Conservation (phyloP, 2,329 filamentous ascomycete genomes). For the Xylariales sp. region DNA sequence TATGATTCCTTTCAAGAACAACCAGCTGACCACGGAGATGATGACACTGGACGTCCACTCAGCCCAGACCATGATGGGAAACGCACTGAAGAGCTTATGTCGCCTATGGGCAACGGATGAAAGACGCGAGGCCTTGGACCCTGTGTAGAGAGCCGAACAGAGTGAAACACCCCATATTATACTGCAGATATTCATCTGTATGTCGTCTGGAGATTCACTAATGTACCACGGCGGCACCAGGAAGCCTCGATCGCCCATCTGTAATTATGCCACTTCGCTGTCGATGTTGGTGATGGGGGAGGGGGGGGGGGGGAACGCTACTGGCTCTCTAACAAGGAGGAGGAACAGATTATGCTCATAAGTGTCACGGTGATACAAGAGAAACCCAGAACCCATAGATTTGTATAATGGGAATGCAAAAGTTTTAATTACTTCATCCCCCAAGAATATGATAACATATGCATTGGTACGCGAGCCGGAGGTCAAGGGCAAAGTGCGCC, state of each 20-base stretch:
- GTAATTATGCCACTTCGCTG: too few relatives aligned
- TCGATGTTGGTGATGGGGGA: too few relatives aligned
- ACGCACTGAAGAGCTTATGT: slow-evolving; percentile 21
- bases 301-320: too few relatives aligned
- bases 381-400: too few relatives aligned
- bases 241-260: slow-evolving; percentile 5
- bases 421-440: too few relatives aligned
- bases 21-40: slow-evolving; percentile 24
- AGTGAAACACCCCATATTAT: slow-evolving; percentile 26
- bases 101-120: slow-evolving; percentile 16
- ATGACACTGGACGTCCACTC: slow-evolving; percentile 22
- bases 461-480: too few relatives aligned
- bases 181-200: slow-evolving; percentile 23
- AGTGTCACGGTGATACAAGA: too few relatives aligned
- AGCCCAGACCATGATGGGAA: slow-evolving; percentile 29
- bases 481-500: too few relatives aligned
- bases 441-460: too few relatives aligned
- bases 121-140: slow-evolving; percentile 23
- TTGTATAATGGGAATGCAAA: too few relatives aligned
- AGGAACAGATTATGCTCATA: too few relatives aligned
- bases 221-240: slow-evolving; percentile 9
- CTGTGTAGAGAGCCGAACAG: slow-evolving; percentile 23
- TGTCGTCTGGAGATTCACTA: background rate
- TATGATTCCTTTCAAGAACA: slow-evolving; percentile 12
- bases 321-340: too few relatives aligned